These are phyloP conservation scores for Porodaedalea pini DNA, from an alignment of 1,284 basidiomycete genomes.

Conservation along the genomic window DNA sequence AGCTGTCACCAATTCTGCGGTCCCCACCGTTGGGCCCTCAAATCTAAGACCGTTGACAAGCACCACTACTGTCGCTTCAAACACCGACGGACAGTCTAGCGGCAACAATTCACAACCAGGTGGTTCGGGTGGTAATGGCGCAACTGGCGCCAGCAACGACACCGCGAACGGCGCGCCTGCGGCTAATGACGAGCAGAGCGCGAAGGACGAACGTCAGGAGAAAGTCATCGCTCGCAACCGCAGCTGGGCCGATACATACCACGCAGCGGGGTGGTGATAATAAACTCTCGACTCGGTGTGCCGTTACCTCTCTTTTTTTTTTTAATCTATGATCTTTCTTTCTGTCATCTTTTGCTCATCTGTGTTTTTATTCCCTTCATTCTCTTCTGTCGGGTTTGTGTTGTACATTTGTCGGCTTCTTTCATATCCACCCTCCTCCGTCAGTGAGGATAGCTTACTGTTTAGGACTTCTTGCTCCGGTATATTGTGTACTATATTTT, in stretches of 20 bases:
- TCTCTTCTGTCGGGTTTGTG: conserved; percentile 7
- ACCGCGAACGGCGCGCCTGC: no score
- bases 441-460: conserved; percentile 1
- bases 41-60: conserved; percentile 29
- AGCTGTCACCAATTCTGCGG: conserved; percentile 30
- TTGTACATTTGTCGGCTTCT: conserved; percentile 12
- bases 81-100: conserved; percentile 12
- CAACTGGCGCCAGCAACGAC: no score
- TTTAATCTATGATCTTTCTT: conserved; percentile 18
- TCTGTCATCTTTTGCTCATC: conserved; percentile 1
- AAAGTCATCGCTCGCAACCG: conserved; percentile 54
- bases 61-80: conserved; percentile 28
- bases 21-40: not conserved
- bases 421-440: not conserved
- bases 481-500: conserved; percentile 7
- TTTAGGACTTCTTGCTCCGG: conserved; percentile 1
- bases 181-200: not conserved
- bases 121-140: no score
- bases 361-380: conserved; percentile 1
- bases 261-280: conserved; percentile 58
- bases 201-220: conserved; percentile 36
- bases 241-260: conserved; percentile 69
- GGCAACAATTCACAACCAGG: not conserved
- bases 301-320: conserved; percentile 12
- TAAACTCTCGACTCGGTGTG: not conserved